Conservation (phyloP, 2,329 filamentous ascomycete species). For the Ophiostoma montium region DNA sequence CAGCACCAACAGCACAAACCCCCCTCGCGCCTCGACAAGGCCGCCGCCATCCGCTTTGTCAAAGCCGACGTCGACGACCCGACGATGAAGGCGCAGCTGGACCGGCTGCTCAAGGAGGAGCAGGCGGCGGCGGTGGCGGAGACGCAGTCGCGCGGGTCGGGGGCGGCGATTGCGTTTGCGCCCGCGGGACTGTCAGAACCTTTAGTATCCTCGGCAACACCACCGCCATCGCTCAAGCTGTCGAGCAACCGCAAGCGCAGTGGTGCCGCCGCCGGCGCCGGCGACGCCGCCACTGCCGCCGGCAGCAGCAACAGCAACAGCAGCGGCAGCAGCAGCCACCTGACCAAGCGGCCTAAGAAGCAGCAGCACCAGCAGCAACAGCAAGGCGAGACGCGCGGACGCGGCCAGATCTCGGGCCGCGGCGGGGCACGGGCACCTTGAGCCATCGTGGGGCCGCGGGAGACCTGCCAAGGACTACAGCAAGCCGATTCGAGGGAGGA, state of each 20-base stretch:
- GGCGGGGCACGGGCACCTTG: constrained; percentile 5
- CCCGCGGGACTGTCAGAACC: no score
- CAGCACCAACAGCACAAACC: constrained; percentile 28
- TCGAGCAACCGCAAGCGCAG: constrained; percentile 3
- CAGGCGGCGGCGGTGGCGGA: constrained; percentile 8
- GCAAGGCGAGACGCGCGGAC: background rate
- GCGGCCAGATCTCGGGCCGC: constrained; percentile 3
- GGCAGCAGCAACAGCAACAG: no score
- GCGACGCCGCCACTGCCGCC: background rate
- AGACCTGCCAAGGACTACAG: no score
- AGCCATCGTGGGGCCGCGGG: no score
- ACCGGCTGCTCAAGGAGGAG: constrained; percentile 40
- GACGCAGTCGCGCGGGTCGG: constrained; percentile 1
- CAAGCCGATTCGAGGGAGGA: no score
- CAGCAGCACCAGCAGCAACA: constrained; percentile 1
- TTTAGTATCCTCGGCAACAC: background rate
- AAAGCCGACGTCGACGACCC: constrained; percentile 56
- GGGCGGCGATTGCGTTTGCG: background rate
- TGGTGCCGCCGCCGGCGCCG: background rate
- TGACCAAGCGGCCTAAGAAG: constrained; percentile 10
- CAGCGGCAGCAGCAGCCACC: background rate
- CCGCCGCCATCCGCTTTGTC: constrained; percentile 68
- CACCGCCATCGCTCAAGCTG: background rate
- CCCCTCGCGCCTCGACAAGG: constrained; percentile 48
- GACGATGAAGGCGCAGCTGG: constrained; percentile 35